phyloP scores from a whole-genome alignment of 2,329 filamentous ascomycete genomes.

The Epichloe coenophiala region DNA sequence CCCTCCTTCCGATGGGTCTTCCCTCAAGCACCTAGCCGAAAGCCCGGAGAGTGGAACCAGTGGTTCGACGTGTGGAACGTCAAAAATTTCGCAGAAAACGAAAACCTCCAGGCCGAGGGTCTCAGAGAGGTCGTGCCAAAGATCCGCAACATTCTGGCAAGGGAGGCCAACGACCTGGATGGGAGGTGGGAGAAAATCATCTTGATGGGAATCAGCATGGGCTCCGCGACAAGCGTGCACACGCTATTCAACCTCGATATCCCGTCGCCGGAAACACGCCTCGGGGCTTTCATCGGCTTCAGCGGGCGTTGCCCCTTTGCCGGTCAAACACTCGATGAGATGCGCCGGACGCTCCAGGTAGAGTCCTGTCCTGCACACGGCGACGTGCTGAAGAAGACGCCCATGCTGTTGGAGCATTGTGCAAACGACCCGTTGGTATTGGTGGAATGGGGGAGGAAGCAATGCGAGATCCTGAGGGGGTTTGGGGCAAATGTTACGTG shows the following conservation, averaged over 20 bases:
- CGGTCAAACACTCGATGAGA: slow-evolving; percentile 16
- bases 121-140: slow-evolving; percentile 23
- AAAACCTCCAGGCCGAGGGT: slow-evolving; percentile 28
- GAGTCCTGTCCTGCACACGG: slow-evolving; percentile 12
- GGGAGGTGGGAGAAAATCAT: slow-evolving; percentile 25
- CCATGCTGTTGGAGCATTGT: slow-evolving; percentile 31
- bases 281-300: slow-evolving; percentile 25
- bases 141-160: slow-evolving; percentile 18
- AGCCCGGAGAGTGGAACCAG: slow-evolving; percentile 18
- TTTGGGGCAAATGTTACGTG: slow-evolving; percentile 26
- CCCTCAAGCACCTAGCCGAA: slow-evolving; percentile 24
- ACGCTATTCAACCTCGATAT: slow-evolving; percentile 22
- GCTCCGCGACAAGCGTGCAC: slow-evolving; percentile 27
- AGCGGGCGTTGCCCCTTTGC: slow-evolving; percentile 24
- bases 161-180: slow-evolving; percentile 22
- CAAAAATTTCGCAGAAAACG: slow-evolving; percentile 23
- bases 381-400: slow-evolving; percentile 24
- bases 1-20: slow-evolving; percentile 36
- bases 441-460: slow-evolving; percentile 17
- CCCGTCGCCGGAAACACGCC: slow-evolving; percentile 4
- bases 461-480: slow-evolving; percentile 19
- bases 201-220: slow-evolving; percentile 33
- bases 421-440: slow-evolving; percentile 28
- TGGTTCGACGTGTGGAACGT: slow-evolving; percentile 40
- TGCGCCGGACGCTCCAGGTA: slow-evolving; percentile 19